Percentiles rank a stretch among this genome's conserved stretches.
phyloP scores from a whole-genome alignment of 2,329 filamentous ascomycete species.

The Chaetomium sp. region DNA sequence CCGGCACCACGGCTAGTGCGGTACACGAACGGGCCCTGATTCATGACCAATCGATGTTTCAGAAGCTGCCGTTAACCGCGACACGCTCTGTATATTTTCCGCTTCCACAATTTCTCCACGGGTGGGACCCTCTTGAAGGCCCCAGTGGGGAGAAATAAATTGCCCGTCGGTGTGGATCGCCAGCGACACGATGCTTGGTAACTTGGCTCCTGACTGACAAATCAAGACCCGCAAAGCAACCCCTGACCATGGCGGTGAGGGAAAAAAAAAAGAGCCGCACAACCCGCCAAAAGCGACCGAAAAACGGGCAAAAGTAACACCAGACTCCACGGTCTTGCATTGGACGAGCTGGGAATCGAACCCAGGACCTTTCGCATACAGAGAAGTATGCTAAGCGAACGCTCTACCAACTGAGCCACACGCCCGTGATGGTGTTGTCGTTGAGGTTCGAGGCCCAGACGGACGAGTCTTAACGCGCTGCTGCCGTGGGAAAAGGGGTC shows the following conservation, averaged over 20 bases:
- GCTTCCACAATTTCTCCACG: slow-evolving; percentile 13
- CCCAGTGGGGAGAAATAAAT: not conserved
- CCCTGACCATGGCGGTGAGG: not conserved
- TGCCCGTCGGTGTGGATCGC: not conserved
- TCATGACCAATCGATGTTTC: not conserved
- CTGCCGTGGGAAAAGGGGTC: not conserved
- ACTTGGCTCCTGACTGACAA: slow-evolving; percentile 18
- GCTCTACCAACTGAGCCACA: slow-evolving; percentile 33
- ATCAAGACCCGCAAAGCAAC: slow-evolving; percentile 4
- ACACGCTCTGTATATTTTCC: not conserved
- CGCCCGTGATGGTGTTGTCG: slow-evolving; percentile 22
- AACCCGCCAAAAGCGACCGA: not conserved
- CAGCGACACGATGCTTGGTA: slow-evolving; percentile 1
- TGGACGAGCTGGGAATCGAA: slow-evolving; percentile 31
- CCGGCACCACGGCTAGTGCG: not conserved
- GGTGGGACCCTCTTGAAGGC: not conserved
- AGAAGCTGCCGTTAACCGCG: not conserved
- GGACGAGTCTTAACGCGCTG: not conserved
- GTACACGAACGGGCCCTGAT: not conserved
- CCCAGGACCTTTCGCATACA: slow-evolving; percentile 32
- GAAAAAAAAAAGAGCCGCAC: not conserved
- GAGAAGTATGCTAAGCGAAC: slow-evolving; percentile 29
- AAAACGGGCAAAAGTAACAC: not conserved
- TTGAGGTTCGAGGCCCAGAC: not conserved
- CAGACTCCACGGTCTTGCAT: not conserved